Conservation (phyloP, 1,284 basidiomycete species). For the Leccinum ambiguum region DNA sequence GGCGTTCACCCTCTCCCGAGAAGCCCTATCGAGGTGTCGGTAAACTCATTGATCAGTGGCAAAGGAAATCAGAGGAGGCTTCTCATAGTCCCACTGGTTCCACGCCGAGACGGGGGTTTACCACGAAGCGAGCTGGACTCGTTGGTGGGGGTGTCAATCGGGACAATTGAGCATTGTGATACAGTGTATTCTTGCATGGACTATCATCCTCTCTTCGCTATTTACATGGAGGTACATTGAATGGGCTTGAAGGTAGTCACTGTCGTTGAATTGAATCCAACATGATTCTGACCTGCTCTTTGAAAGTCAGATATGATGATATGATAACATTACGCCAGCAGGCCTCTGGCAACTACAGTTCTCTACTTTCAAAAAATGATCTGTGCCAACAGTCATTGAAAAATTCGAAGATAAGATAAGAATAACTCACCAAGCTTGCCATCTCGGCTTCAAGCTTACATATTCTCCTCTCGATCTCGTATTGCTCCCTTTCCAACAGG, state of each 20-base stretch:
- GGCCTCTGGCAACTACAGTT: no score
- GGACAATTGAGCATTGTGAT: slow-evolving; percentile 21
- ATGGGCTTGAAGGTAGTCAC: slow-evolving; percentile 1
- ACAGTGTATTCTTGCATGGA: not conserved
- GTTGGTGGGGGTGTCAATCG: slow-evolving; percentile 30
- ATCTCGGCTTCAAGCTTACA: no score
- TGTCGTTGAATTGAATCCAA: slow-evolving; percentile 8
- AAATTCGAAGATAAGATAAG: no score
- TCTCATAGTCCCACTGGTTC: slow-evolving; percentile 24
- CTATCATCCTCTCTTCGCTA: slow-evolving; percentile 9
- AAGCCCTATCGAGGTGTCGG: slow-evolving; percentile 78
- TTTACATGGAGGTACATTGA: slow-evolving; percentile 14
- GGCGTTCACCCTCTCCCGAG: slow-evolving; percentile 63
- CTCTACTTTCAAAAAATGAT: no score
- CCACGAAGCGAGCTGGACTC: slow-evolving; percentile 44
- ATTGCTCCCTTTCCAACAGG: no score
- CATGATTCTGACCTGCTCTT: slow-evolving; percentile 11
- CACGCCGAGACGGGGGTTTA: slow-evolving; percentile 37
- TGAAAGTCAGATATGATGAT: not conserved
- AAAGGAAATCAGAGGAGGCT: slow-evolving; percentile 67
- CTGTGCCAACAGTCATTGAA: no score
- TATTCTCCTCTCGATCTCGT: no score
- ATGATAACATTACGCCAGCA: no score
- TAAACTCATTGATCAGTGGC: slow-evolving; percentile 80
- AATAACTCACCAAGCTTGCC: no score